These are phyloP conservation scores for Conticribra weissflogii DNA, from an alignment of 108 stramenopile species.

Conservation along the genomic window DNA sequence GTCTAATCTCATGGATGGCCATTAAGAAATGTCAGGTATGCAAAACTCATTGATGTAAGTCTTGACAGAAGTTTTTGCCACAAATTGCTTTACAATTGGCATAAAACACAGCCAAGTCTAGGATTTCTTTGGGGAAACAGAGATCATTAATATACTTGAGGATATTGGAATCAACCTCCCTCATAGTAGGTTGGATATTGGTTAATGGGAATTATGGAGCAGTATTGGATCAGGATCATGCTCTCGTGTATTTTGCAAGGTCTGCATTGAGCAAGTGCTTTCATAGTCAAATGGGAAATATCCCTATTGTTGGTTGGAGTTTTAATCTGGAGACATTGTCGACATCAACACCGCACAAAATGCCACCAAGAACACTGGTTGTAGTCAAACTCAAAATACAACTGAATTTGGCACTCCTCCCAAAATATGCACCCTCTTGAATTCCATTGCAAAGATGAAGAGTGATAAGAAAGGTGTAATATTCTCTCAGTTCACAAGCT, in stretches of 20 bases:
- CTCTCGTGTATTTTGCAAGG: slow-evolving; percentile 66
- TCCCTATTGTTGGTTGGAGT: slow-evolving; percentile 54
- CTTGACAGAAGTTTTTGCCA: too few species aligned
- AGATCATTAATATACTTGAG: too few species aligned
- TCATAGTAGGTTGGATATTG: too few species aligned
- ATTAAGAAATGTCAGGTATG: too few species aligned
- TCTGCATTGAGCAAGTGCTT: slow-evolving; percentile 49
- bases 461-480: slow-evolving; percentile 49
- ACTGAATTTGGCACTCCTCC: slow-evolving; percentile 35
- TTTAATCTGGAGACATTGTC: slow-evolving; percentile 43
- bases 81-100: too few species aligned
- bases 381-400: not conserved
- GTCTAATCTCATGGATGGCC: too few species aligned
- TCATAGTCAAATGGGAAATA: slow-evolving; percentile 28
- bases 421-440: slow-evolving; percentile 52
- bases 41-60: too few species aligned
- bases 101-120: too few species aligned
- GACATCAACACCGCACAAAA: slow-evolving; percentile 17
- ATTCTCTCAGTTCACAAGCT: slow-evolving; percentile 57
- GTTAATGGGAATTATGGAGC: too few species aligned
- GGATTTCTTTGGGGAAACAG: too few species aligned
- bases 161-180: too few species aligned
- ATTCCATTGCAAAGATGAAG: slow-evolving; percentile 44
- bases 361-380: slow-evolving; percentile 14
- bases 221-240: too few species aligned